Base-by-base conservation (phyloP, 352 stramenopile species). In the Elongisporangium senticosum region DNA sequence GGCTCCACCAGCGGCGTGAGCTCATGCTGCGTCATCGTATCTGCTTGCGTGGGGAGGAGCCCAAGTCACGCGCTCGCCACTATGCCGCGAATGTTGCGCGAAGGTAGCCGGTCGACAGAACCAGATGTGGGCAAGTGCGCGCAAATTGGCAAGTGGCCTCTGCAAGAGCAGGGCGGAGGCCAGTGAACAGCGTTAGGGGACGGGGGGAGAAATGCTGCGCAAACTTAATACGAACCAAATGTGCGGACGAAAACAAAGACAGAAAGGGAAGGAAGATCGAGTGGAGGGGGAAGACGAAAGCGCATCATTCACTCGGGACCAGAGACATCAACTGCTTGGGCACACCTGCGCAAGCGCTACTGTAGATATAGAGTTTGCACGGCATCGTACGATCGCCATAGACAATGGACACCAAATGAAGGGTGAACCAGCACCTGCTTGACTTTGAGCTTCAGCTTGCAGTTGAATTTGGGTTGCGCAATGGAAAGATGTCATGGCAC, bases 1-100 rank as follows among this genome's bases (percentile, higher is more conserved):
- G 51, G 54, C 24, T 64, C 56, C 43, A 75, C 63, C 5, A 80
- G 59, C 59, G 68, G 69, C 43, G 72, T 80, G 47, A 54, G 59
- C 63, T 80, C 72, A 13, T 58, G 65, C 24, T 65, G 40, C 17
- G 39, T 51, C 24, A 61, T 64, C 7, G 47, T 23, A 33, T 20
- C 47, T 63, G 54, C 66, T 67, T 70, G 57, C 55, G 23, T 59
- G 49, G 68, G 75, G 75, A 20, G 17, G 33, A 21, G 28, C 50
- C 14, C n/a, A 51, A n/a, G 21, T 22, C 40, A 24, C 19, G 5
- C 53, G 33, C 13, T 28, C 20, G 11, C 26, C 26, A 43, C 39
- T 23, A 26, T 43, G 21, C 4, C 39, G 10, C 7, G 17, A 7
- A 51, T 28, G 60, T 65, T 39, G 53, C 55, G 55, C 60, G 61